Conservation (phyloP, 805 yeast species). For the Debaryomyces hansenii region DNA sequence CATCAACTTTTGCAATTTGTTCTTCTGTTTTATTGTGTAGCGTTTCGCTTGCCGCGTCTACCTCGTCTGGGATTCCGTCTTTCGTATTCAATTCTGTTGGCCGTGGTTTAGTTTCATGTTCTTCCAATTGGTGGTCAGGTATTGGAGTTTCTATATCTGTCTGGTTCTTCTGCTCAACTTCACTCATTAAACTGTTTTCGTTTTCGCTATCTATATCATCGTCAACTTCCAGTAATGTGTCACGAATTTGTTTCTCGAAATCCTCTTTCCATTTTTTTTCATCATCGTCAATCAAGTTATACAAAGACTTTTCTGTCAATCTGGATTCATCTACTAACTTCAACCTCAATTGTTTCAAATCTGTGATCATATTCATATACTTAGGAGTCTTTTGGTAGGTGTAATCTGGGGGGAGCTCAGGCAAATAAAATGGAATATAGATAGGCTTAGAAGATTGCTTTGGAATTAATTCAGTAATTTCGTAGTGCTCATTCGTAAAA, state of each 20-base stretch:
- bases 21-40: constrained; percentile 1
- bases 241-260: constrained; percentile 25
- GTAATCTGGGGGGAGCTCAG: constrained; percentile 90
- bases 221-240: constrained; percentile 9
- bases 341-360: constrained; percentile 69
- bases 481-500: constrained; percentile 52
- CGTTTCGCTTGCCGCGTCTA: not conserved
- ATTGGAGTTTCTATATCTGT: constrained; percentile 9
- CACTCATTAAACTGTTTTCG: constrained; percentile 22
- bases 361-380: constrained; percentile 60
- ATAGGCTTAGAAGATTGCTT: constrained; percentile 38
- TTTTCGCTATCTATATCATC: constrained; percentile 14
- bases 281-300: constrained; percentile 51
- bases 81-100: not conserved
- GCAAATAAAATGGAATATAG: constrained; percentile 75
- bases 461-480: constrained; percentile 55
- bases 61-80: not conserved
- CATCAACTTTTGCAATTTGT: not conserved
- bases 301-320: constrained; percentile 75
- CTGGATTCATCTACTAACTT: constrained; percentile 79
- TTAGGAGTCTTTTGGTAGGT: constrained; percentile 80
- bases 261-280: constrained; percentile 26
- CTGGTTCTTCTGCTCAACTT: constrained; percentile 4
- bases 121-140: constrained; percentile 1
- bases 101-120: not conserved